phyloP scores from a whole-genome alignment of 371 early-diverging fungal species.

The Phascolomyces articulosus region DNA sequence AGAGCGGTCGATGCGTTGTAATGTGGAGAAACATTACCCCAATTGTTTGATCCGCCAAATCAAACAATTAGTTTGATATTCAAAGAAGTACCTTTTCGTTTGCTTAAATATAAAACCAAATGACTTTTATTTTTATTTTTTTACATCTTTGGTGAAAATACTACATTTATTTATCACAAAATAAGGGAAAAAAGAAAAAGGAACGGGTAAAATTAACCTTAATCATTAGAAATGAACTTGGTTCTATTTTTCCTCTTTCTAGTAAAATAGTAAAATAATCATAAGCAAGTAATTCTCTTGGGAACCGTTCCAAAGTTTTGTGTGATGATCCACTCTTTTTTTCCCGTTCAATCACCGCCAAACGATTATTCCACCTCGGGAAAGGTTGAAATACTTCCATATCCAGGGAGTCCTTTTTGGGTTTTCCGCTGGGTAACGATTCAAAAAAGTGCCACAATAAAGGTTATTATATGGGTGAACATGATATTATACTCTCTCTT shows the following conservation, averaged over 20 bases:
- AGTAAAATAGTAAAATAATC: no score
- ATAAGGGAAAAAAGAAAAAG: not conserved
- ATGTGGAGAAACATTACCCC: no score
- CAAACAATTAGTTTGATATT: no score
- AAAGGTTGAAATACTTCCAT: not conserved
- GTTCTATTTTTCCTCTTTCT: no score
- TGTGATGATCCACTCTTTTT: not conserved
- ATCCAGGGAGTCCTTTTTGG: not conserved
- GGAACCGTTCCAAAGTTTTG: slow-evolving; percentile 2
- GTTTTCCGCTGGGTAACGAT: not conserved
- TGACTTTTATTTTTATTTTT: not conserved
- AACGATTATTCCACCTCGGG: not conserved
- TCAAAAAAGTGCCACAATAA: no score
- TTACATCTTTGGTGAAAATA: no score
- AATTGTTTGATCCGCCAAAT: not conserved
- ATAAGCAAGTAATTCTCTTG: no score
- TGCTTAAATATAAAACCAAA: no score
- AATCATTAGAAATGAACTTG: not conserved
- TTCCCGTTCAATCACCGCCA: not conserved
- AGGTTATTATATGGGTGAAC: not conserved
- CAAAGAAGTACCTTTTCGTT: no score
- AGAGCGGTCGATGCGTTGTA: no score
- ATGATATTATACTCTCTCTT: not conserved
- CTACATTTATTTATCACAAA: no score
- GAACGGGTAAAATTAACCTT: slow-evolving; percentile 3